Base-by-base conservation (phyloP, 805 yeast genomes). In the Dipodascopsis tothii region DNA sequence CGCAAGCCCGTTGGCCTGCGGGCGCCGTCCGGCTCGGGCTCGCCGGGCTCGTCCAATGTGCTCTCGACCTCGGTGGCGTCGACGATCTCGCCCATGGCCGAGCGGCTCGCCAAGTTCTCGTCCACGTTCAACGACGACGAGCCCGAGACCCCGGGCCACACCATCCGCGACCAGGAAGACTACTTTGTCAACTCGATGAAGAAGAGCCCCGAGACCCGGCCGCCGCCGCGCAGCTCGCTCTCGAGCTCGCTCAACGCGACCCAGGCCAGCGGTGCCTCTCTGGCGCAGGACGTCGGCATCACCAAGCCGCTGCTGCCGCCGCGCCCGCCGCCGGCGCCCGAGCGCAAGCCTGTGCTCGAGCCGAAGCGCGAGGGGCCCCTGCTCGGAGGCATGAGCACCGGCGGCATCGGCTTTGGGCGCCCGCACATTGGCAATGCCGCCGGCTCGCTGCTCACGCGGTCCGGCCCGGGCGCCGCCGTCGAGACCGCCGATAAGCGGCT, bases 401-500 rank as follows among this genome's bases (percentile, higher is more conserved):
- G 30, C 14, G 30, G 30, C 30, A 14, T 9, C 9, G 11, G 30
- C 9, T 25, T 25, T 25, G 30, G 11, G 14, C 9, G 14, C 9
- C 30, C 30, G 30, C 30, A 25, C 14, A 25, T 25, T 25, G 30
- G 11, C 9, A 56, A 55, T 2, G 32, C 41, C 14, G 30, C 30
- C 14, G 30, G 30, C 14, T 25, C 30, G 9, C 14, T 25, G 9
- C 9, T 25, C 11, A 9, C 9, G 9, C 30, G 30, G 11, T 25
- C 30, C 9, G 14, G 14, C 30, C 30, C 30, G 11, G 9, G 11
- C 11, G 30, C 30, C 22, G 30, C 34, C 32, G 39, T 37, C 19
- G 52, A 44, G 17, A 37, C 51, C 3, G 33, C 65, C 14, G 84
- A 78, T 51, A 75, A 70, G 45, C 71, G 67, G 36, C 70, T 70